These are phyloP conservation scores for Tardiomyces depauwii DNA, from an alignment of 1,139 yeast genomes.

Conservation along the genomic window DNA sequence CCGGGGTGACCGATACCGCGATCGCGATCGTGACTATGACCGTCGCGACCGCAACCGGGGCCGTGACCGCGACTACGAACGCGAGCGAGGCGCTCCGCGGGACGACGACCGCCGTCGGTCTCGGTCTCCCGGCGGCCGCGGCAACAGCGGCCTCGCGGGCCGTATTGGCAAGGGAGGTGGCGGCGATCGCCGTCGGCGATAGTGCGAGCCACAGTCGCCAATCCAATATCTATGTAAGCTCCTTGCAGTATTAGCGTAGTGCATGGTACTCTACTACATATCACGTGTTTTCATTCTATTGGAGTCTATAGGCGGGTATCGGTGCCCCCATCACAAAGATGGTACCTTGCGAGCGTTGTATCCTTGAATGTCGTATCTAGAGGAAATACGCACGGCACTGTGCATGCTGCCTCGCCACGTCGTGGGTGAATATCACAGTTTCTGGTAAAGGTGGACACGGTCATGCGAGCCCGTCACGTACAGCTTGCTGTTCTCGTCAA, in stretches of 20 bases:
- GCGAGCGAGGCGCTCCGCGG: constrained; percentile 5
- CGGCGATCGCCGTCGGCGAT: constrained; percentile 3
- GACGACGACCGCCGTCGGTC: constrained; percentile 9
- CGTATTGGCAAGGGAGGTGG: constrained; percentile 9
- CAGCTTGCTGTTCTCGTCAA: constrained; percentile 11
- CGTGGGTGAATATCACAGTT: not conserved
- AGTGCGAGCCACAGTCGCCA: not conserved
- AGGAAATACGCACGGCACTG: too few relatives aligned
- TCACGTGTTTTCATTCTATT: too few relatives aligned
- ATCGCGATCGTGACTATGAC: constrained; percentile 9
- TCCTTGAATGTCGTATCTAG: too few relatives aligned
- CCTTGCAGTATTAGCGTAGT: too few relatives aligned
- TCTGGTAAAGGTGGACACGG: constrained; percentile 14
- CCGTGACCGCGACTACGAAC: constrained; percentile 4
- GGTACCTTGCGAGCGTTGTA: too few relatives aligned
- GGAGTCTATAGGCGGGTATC: too few relatives aligned
- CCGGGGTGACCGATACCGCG: constrained; percentile 11
- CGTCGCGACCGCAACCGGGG: constrained; percentile 3
- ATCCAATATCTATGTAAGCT: not conserved
- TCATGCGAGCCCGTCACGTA: constrained; percentile 21
- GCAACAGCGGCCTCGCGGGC: constrained; percentile 2
- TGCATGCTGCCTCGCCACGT: too few relatives aligned
- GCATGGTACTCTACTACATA: too few relatives aligned
- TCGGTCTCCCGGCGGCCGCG: constrained; percentile 6
- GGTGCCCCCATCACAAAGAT: too few relatives aligned